Conservation (phyloP, 768 basidiomycete species). For the Amanita fuliginea region DNA sequence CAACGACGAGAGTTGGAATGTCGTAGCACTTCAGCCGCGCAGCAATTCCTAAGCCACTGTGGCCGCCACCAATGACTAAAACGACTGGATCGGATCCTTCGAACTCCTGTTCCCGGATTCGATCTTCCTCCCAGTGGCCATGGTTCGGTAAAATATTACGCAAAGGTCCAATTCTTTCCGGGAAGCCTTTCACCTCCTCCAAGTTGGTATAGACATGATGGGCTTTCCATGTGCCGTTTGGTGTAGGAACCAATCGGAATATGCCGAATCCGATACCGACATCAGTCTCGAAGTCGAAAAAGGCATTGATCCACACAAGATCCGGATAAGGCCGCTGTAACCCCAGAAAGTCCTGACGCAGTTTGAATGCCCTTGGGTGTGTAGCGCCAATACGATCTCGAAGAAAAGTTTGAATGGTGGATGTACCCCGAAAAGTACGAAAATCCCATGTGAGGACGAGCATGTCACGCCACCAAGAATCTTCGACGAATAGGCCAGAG, state of each 20-base stretch:
- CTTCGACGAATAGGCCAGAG: slow-evolving; percentile 13
- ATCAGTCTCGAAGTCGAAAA: slow-evolving; percentile 34
- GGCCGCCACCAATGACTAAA: slow-evolving; percentile 47
- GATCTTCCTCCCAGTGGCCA: slow-evolving; percentile 36
- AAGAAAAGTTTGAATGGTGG: slow-evolving; percentile 29
- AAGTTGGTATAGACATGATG: slow-evolving; percentile 41
- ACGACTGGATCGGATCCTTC: slow-evolving; percentile 36
- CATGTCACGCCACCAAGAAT: slow-evolving; percentile 40
- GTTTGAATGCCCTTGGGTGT: slow-evolving; percentile 19
- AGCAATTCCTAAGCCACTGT: slow-evolving; percentile 49
- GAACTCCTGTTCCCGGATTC: slow-evolving; percentile 29
- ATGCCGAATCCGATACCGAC: slow-evolving; percentile 32
- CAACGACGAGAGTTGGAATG: slow-evolving; percentile 42
- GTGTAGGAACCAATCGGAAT: slow-evolving; percentile 31
- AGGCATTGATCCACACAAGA: slow-evolving; percentile 34
- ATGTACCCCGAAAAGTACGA: slow-evolving; percentile 36
- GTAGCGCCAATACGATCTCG: slow-evolving; percentile 21
- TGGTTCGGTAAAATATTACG: slow-evolving; percentile 29
- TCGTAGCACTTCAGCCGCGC: slow-evolving; percentile 49
- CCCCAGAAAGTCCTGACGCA: slow-evolving; percentile 18
- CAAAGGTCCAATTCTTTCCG: slow-evolving; percentile 29
- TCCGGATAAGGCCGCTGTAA: slow-evolving; percentile 25
- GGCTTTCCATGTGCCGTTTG: slow-evolving; percentile 34
- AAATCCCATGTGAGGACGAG: slow-evolving; percentile 39
- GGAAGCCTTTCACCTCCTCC: slow-evolving; percentile 31